Conservation (phyloP, 2,329 filamentous ascomycete genomes). For the Penicillium fuscoglaucum region DNA sequence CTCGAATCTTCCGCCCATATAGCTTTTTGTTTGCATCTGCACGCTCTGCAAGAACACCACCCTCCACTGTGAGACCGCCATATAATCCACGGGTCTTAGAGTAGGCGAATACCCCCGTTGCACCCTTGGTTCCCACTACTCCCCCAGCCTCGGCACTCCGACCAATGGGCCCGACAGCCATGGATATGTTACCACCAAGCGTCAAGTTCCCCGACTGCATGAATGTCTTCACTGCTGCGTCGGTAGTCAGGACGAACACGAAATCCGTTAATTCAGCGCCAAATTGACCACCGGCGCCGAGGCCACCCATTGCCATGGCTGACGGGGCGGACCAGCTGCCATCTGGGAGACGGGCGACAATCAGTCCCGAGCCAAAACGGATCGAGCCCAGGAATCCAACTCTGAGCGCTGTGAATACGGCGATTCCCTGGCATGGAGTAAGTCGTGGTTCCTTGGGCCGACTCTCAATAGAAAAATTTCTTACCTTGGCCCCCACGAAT, state of each 20-base stretch:
- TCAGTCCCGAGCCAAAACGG: constrained; percentile 50
- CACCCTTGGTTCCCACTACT: constrained; percentile 80
- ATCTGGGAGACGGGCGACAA: constrained; percentile 50
- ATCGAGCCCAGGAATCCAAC: constrained; percentile 51
- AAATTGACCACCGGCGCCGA: constrained; percentile 51
- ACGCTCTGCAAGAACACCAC: constrained; percentile 86
- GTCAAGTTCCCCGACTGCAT: constrained; percentile 87
- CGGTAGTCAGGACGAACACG: constrained; percentile 95
- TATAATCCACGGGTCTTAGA: constrained; percentile 96
- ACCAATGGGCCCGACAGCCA: constrained; percentile 91
- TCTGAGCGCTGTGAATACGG: constrained; percentile 50
- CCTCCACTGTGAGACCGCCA: constrained; percentile 89
- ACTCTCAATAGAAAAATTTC: not conserved
- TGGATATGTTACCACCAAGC: constrained; percentile 90
- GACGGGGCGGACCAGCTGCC: constrained; percentile 51
- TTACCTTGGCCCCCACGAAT: constrained; percentile 84
- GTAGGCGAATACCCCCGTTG: constrained; percentile 92
- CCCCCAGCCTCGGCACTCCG: constrained; percentile 96
- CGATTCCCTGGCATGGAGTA: constrained; percentile 41
- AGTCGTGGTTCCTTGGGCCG: not conserved
- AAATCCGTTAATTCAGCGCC: constrained; percentile 61
- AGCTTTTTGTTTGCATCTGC: constrained; percentile 96
- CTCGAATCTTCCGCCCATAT: constrained; percentile 79
- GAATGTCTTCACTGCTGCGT: constrained; percentile 84
- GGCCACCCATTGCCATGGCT: constrained; percentile 50